Evolutionary conservation across 2,329 filamentous ascomycete species (phyloP).

Genomic region (Setomelanomma holmii): DNA sequence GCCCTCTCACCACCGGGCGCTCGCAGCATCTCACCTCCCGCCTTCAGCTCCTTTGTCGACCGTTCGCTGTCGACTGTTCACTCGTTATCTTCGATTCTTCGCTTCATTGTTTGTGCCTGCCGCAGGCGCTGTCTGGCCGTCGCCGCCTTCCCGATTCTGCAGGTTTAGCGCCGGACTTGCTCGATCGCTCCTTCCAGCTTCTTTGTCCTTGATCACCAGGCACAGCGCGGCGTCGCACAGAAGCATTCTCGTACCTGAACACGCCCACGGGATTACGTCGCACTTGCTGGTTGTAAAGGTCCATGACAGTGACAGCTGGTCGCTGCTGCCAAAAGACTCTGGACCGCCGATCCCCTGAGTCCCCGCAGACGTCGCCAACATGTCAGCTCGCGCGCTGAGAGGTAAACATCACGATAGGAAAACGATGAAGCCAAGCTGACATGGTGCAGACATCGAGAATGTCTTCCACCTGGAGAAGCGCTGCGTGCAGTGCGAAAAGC

Average conservation of each 20-base stretch:
- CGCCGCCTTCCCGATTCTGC: constrained; percentile 3
- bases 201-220: constrained; percentile 18
- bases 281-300: constrained; percentile 13
- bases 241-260: background rate
- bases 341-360: constrained; percentile 21
- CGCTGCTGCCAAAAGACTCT: constrained; percentile 10
- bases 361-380: constrained; percentile 13
- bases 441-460: constrained; percentile 41
- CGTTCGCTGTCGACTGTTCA: constrained; percentile 10
- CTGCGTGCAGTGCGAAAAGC: constrained; percentile 64
- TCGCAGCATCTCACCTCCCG: constrained; percentile 3
- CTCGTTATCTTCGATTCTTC: constrained; percentile 15
- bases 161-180: constrained; percentile 12
- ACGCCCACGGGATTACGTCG: constrained; percentile 3
- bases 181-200: constrained; percentile 6
- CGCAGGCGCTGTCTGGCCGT: constrained; percentile 8
- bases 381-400: constrained; percentile 27
- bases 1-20: background rate
- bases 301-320: constrained; percentile 16
- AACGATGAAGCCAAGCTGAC: constrained; percentile 17
- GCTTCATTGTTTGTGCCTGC: constrained; percentile 3
- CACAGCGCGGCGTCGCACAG: constrained; percentile 8
- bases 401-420: constrained; percentile 6
- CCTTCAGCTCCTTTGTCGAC: constrained; percentile 2
- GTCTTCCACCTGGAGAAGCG: constrained; percentile 60